Conservation (phyloP, 768 basidiomycete species). For the Hemileccinum rubropunctum region DNA sequence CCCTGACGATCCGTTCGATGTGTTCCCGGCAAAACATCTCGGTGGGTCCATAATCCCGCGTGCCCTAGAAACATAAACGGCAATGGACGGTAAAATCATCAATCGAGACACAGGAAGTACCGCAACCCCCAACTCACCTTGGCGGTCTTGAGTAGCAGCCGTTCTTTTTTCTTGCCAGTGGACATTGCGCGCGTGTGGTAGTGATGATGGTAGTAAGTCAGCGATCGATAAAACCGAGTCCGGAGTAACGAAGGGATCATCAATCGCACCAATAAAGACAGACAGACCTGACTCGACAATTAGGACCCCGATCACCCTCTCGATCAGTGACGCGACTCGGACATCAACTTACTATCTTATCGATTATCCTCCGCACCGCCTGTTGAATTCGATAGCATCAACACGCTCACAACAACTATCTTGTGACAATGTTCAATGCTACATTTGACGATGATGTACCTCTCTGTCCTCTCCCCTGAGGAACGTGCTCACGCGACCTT, state of each 20-base stretch:
- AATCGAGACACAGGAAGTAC: too few relatives aligned
- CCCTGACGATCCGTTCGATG: constrained; percentile 85
- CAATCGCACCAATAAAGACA: too few relatives aligned
- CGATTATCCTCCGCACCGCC: too few relatives aligned
- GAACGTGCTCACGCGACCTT: not conserved
- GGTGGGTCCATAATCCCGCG: constrained; percentile 88
- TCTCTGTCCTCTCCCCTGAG: not conserved
- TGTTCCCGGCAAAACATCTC: constrained; percentile 92
- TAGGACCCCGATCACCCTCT: too few relatives aligned
- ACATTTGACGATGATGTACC: constrained; percentile 16
- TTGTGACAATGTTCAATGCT: constrained; percentile 14
- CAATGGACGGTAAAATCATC: constrained; percentile 9
- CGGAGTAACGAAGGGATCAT: constrained; percentile 11
- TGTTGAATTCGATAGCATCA: too few relatives aligned
- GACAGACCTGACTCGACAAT: too few relatives aligned
- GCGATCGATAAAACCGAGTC: constrained; percentile 36
- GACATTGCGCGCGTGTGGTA: constrained; percentile 34
- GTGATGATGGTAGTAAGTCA: constrained; percentile 2
- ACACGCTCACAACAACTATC: too few relatives aligned
- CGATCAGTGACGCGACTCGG: too few relatives aligned
- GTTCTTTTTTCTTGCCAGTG: constrained; percentile 60
- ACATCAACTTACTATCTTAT: too few relatives aligned
- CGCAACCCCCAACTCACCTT: constrained; percentile 63
- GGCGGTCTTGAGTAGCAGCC: constrained; percentile 85
- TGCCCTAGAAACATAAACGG: constrained; percentile 57